phyloP scores from a whole-genome alignment of 768 basidiomycete species.

The Rubroboletus satanas region DNA sequence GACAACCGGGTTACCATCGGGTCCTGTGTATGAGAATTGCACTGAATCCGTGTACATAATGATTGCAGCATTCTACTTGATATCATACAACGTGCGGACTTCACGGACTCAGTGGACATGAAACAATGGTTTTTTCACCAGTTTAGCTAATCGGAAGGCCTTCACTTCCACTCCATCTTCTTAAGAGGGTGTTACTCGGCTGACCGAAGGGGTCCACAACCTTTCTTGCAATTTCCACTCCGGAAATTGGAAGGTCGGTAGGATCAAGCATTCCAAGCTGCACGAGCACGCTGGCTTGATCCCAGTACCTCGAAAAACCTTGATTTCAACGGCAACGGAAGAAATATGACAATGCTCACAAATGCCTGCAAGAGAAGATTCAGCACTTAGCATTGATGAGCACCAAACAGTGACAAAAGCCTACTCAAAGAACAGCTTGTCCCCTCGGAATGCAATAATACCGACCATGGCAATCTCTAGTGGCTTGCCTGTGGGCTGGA shows the following conservation, averaged over 20 bases:
- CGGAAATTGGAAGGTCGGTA: slow-evolving; percentile 33
- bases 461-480: slow-evolving; percentile 43
- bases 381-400: background rate
- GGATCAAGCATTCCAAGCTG: slow-evolving; percentile 40
- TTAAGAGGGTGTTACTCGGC: slow-evolving; percentile 37
- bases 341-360: slow-evolving; percentile 7
- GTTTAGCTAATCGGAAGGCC: slow-evolving; percentile 29
- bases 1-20: too few species aligned
- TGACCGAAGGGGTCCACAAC: slow-evolving; percentile 40
- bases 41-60: background rate
- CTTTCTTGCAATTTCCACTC: slow-evolving; percentile 39
- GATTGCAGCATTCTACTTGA: background rate
- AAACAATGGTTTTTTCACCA: background rate
- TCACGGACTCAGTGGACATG: background rate
- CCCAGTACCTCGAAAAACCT: slow-evolving; percentile 38
- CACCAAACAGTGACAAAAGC: background rate
- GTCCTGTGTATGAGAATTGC: too few species aligned
- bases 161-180: slow-evolving; percentile 36
- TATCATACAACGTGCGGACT: background rate
- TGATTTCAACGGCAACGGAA: background rate
- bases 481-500: slow-evolving; percentile 36
- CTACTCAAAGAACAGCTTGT: slow-evolving; percentile 47
- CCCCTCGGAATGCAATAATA: slow-evolving; percentile 45
- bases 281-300: slow-evolving; percentile 44
- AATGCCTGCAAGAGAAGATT: slow-evolving; percentile 8